Evolutionary conservation across 179 eudicot genomes (phyloP), one percentile per base, ranked within the genome.

Genomic region (Kewa caespitosa): DNA sequence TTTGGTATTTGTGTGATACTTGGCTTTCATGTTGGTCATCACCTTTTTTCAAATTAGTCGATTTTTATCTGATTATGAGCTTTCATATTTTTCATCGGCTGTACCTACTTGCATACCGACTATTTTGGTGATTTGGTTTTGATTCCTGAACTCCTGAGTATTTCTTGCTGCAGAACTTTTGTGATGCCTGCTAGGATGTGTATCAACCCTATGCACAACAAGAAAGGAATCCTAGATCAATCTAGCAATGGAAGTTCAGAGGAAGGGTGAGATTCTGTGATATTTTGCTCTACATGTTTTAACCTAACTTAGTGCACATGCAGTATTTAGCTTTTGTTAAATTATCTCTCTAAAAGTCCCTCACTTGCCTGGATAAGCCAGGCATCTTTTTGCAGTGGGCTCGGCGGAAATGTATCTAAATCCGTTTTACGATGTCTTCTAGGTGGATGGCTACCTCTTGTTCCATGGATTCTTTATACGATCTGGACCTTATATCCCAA

Each of bases 111-210:
- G 23, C 25, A 15, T 46, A 25, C 46, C 7, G 28, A 69, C 9
- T 28, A 20, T 43, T 4, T n/a, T 36, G 37, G n/a, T n/a, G 52
- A 67, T 23, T 68, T n/a, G 27, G 12, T 68, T 46, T 31, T 69
- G 65, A 30, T 67, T 43, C 65, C 72, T 59, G 69, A 41, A 73
- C 60, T 65, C n/a, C 30, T 67, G 34, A 55, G 10, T 33, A n/a
- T 46, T 67, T 76, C 71, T 11, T 72, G 37, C 38, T 80, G 83
- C 86, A 95, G 99, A 82, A 95, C 95, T 52, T 95, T 95, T 81
- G 99, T 95, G 84, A 88, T 95, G 95, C 99, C 99, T 77, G 88
- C 97, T 38, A 84, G 97, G 82, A 92, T 95, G 91, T 95, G 99
- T 85, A 89, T 95, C 71, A 95, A 90, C 76, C 99, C 97, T 41